Evolutionary conservation across 331 rosid genomes (phyloP).

Genomic region (Cucumis variabilis): DNA sequence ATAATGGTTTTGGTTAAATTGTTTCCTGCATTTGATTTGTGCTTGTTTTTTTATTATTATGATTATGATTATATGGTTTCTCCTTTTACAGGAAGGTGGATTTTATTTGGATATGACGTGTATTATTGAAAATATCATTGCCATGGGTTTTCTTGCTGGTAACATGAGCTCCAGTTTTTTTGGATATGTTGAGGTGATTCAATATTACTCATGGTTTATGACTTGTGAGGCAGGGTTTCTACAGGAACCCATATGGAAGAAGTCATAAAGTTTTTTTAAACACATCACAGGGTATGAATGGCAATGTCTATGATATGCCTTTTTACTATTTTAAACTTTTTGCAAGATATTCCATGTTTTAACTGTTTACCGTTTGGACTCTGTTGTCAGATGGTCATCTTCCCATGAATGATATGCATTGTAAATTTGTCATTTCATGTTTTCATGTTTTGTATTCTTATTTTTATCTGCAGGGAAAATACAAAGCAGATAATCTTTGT

Average conservation of each 20-base stretch:
- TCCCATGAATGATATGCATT: neutral
- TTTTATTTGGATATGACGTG: slow-evolving; percentile 98
- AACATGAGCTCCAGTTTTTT: slow-evolving; percentile 98
- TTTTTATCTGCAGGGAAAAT: slow-evolving; percentile 70
- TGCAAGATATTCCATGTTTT: neutral
- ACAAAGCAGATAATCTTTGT: slow-evolving; percentile 97
- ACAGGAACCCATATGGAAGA: slow-evolving; percentile 98
- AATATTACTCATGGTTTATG: neutral
- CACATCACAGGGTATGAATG: slow-evolving; percentile 83
- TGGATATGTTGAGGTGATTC: slow-evolving; percentile 91
- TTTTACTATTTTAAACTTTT: neutral
- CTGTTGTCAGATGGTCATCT: neutral
- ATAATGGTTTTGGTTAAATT: neutral
- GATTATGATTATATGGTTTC: neutral
- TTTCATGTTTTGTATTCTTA: slow-evolving; percentile 8
- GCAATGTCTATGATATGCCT: slow-evolving; percentile 6
- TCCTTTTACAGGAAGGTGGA: slow-evolving; percentile 78
- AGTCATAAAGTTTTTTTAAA: slow-evolving; percentile 95
- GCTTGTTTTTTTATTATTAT: neutral
- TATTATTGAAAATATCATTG: slow-evolving; percentile 94
- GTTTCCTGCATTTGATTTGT: neutral
- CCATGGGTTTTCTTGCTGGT: slow-evolving; percentile 99
- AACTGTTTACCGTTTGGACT: neutral
- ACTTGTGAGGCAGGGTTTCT: slow-evolving; percentile 78
- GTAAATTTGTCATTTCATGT: neutral